Evolutionary conservation across 805 yeast genomes (phyloP).

Genomic region (Candida nitratophila): DNA sequence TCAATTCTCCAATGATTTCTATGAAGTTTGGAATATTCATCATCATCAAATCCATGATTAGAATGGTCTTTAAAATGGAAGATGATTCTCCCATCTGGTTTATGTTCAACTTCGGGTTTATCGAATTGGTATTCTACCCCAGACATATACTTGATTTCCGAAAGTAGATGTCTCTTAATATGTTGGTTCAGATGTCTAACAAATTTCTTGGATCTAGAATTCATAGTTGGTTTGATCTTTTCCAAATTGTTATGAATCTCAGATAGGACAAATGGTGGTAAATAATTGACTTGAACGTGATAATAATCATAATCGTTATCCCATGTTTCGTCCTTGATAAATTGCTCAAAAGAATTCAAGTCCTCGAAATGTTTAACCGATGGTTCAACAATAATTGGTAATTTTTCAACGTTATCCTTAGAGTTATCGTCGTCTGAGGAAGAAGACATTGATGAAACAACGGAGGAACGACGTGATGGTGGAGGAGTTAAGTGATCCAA

Average conservation of each 20-base stretch:
- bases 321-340: slow-evolving; percentile 47
- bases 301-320: slow-evolving; percentile 18
- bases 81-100: slow-evolving; percentile 37
- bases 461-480: slow-evolving; percentile 12
- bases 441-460: slow-evolving; percentile 3
- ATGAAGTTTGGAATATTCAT: slow-evolving; percentile 24
- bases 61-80: slow-evolving; percentile 57
- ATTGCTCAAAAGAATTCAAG: slow-evolving; percentile 50
- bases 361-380: slow-evolving; percentile 43
- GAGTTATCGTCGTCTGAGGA: slow-evolving; percentile 3
- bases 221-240: slow-evolving; percentile 61
- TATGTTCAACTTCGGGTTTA: slow-evolving; percentile 40
- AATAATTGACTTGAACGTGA: slow-evolving; percentile 12
- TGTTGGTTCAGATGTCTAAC: slow-evolving; percentile 67
- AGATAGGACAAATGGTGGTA: slow-evolving; percentile 50
- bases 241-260: slow-evolving; percentile 62
- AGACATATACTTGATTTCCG: slow-evolving; percentile 49
- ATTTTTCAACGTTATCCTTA: background rate
- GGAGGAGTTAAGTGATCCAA: slow-evolving; percentile 21
- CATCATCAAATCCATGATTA: slow-evolving; percentile 41
- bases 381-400: slow-evolving; percentile 11
- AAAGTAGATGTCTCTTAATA: slow-evolving; percentile 55
- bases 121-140: slow-evolving; percentile 35
- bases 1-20: slow-evolving; percentile 54
- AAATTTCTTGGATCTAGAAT: slow-evolving; percentile 61